Base-by-base conservation (phyloP, 1,284 basidiomycete species). In the Chiua sp. region DNA sequence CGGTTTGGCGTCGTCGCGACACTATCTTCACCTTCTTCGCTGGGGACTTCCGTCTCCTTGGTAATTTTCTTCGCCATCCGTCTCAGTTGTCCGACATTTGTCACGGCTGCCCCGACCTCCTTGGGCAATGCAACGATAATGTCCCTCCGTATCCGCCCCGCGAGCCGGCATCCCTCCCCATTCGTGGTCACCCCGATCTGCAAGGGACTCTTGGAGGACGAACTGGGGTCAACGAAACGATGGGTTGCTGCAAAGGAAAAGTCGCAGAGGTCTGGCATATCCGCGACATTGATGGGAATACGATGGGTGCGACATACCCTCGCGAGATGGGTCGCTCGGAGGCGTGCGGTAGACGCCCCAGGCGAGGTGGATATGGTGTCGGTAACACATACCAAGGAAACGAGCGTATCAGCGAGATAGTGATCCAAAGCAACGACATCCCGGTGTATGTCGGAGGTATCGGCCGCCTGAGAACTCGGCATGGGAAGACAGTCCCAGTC, bases 111-210 rank as follows among this genome's bases (percentile, higher is more conserved):
- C 1, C 95, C 96, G 0, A 93, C 83, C 20, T 91, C 87, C 57
- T 81, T 82, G 0, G 94, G 89, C 4, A 99, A 77, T 42, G 83
- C 82, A 0, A 89, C 80, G 3, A 97, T 88, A 52, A 98, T 87
- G 47, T 98, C 94, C 30, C 97, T 80, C 48, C 88, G 85, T 42
- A 99, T 79, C 12, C 96, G 82, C 3, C 88, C 86, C 0, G 91
- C 92, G 4, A 99, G 80, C 16, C 97, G 81, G 70, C 97, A 98
- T 2, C 96, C 97, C 60, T 91, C 86, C 0, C 95, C 94, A 66
- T 98, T 98, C 2, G 96, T 96, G 1, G 94, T 94, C 1, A 98
- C 85, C 0, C 92, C 93, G 15, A 99, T 77, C 70, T 98, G 95
- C 0, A 98, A 79, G 3, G 91, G 78, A 0, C 85, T 87, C 7